phyloP scores from a whole-genome alignment of 352 stramenopile species.

The Globisporangium orthogonon region DNA sequence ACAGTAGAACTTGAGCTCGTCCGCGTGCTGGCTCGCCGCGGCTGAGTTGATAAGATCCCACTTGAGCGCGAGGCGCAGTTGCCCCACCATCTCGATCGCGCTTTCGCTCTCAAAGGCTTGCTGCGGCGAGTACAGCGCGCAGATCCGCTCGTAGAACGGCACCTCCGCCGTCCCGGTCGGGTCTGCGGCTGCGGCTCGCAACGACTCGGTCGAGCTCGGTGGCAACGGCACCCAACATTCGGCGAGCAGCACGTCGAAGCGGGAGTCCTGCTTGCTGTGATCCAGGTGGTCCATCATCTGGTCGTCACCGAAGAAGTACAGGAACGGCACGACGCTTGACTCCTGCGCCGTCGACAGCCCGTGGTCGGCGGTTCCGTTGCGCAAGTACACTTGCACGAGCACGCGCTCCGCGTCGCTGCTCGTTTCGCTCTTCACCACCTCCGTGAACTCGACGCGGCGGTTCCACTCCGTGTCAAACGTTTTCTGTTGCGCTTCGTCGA shows the following conservation, averaged over 20 bases:
- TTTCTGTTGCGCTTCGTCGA: constrained; percentile 2
- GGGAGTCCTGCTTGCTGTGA: constrained; percentile 79
- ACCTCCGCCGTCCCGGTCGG: constrained; percentile 22
- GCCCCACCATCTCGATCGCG: constrained; percentile 58
- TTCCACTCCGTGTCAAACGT: constrained; percentile 82
- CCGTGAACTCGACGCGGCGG: constrained; percentile 70
- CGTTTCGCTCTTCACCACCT: constrained; percentile 26
- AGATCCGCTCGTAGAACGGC: constrained; percentile 57
- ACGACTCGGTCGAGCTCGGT: constrained; percentile 17
- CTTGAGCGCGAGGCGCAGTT: constrained; percentile 68
- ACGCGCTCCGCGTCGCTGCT: constrained; percentile 26
- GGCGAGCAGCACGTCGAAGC: constrained; percentile 68
- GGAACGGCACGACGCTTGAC: constrained; percentile 79
- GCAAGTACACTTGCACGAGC: constrained; percentile 68
- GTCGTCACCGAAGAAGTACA: constrained; percentile 87
- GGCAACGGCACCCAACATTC: constrained; percentile 76
- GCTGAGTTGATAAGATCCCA: constrained; percentile 71
- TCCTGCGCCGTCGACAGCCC: constrained; percentile 70
- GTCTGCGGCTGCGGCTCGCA: constrained; percentile 9
- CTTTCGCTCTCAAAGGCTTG: constrained; percentile 5
- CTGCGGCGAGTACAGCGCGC: constrained; percentile 55
- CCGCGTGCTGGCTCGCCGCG: constrained; percentile 25
- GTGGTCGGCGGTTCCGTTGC: constrained; percentile 70
- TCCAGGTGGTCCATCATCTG: constrained; percentile 83
- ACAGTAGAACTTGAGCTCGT: constrained; percentile 54